Evolutionary conservation across 169 alveolate species (phyloP).

Genomic region (Cyclospora cayetanensis): DNA sequence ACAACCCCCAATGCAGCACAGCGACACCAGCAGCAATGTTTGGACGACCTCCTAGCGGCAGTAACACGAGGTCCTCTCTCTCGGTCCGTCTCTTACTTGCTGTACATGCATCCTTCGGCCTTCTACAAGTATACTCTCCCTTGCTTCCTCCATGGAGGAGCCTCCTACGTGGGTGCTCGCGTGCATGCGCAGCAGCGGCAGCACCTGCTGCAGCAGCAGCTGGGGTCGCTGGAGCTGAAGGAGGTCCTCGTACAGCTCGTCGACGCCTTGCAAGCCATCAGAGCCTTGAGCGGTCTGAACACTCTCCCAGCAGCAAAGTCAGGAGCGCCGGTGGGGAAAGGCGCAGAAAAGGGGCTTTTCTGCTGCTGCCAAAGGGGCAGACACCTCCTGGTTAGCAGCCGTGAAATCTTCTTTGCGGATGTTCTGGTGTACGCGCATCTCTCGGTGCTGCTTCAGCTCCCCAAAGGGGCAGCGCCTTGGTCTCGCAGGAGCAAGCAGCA

Average conservation of each 20-base stretch:
- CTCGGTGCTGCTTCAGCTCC: background rate
- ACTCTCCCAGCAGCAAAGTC: background rate
- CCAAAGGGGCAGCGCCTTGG: conserved; percentile 10
- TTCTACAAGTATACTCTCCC: background rate
- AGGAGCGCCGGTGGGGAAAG: background rate
- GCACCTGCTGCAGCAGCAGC: no score
- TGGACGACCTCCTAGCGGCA: background rate
- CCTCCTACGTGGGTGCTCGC: background rate
- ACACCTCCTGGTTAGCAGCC: background rate
- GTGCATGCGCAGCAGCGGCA: no score
- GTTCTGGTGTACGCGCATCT: conserved; percentile 11
- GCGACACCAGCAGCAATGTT: background rate
- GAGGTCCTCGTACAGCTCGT: background rate
- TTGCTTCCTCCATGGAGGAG: background rate
- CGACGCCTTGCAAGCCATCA: background rate
- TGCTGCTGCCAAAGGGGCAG: conserved; percentile 13
- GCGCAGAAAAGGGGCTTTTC: background rate
- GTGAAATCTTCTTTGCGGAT: background rate
- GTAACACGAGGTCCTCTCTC: background rate
- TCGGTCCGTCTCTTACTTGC: background rate
- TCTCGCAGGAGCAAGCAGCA: background rate
- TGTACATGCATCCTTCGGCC: background rate
- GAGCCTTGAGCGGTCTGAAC: background rate
- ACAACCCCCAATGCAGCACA: background rate
- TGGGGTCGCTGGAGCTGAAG: background rate